Conservation (phyloP, 768 basidiomycete genomes). For the Steccherinum ochraceum region DNA sequence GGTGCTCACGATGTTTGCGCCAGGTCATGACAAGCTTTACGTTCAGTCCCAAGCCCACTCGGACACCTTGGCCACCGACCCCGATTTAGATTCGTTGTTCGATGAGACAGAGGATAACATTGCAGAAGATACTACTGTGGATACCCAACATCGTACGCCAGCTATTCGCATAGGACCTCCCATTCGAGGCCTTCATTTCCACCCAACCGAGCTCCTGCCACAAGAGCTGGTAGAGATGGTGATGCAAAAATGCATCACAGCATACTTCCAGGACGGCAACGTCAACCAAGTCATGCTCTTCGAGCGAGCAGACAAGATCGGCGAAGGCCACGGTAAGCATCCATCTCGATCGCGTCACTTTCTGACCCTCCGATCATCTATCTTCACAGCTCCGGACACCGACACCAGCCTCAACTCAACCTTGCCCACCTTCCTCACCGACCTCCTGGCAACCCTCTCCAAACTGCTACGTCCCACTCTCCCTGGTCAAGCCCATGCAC, state of each 20-base stretch:
- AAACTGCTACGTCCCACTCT: conserved; percentile 42
- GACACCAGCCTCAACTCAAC: not conserved
- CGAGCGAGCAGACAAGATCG: conserved; percentile 32
- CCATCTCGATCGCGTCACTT: not conserved
- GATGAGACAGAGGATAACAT: conserved; percentile 28
- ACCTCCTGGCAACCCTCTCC: conserved; percentile 48
- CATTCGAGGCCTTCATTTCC: conserved; percentile 61
- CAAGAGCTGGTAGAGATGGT: conserved; percentile 44
- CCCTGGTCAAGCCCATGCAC: conserved; percentile 39
- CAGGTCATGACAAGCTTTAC: no score
- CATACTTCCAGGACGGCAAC: conserved; percentile 43
- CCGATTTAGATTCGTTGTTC: conserved; percentile 40
- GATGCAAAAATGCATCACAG: conserved; percentile 43
- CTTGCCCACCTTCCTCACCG: conserved; percentile 49
- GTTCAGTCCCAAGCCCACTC: no score
- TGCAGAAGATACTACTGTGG: not conserved
- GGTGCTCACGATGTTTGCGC: no score
- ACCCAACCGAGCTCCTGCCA: conserved; percentile 45
- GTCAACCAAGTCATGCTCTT: conserved; percentile 90
- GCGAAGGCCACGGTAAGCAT: not conserved
- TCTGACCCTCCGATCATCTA: conserved; percentile 3
- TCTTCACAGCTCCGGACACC: conserved; percentile 6
- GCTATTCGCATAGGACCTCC: conserved; percentile 38
- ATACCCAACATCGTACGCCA: conserved; percentile 9
- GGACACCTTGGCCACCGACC: conserved; percentile 7